These are phyloP conservation scores for Selaginella moellendorffii DNA, from an alignment of 75 land plant genomes.

Conservation along the genomic window DNA sequence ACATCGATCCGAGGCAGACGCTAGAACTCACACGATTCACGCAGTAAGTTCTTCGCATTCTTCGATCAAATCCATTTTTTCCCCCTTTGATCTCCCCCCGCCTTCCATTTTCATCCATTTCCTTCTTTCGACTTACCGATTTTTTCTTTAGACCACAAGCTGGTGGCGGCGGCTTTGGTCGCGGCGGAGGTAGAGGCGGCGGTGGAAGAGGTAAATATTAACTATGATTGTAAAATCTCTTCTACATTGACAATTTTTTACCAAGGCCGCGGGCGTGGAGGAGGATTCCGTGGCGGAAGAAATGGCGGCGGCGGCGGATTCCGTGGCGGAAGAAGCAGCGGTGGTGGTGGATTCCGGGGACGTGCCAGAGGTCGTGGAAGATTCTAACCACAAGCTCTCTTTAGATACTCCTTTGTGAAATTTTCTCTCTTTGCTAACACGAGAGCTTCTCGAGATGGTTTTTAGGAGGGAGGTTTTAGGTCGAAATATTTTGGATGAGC, in stretches of 20 bases:
- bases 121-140: background rate
- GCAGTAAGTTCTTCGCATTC: conserved; percentile 5
- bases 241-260: background rate
- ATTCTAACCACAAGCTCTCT: background rate
- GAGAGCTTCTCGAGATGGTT: too few relatives aligned
- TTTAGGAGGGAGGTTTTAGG: too few relatives aligned
- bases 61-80: background rate
- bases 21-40: conserved; percentile 70
- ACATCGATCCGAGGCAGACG: conserved; percentile 73
- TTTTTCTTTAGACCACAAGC: conserved; percentile 16
- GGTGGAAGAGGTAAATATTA: conserved; percentile 36
- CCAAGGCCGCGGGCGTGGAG: background rate
- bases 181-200: conserved; percentile 24
- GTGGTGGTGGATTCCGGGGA: background rate
- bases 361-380: background rate
- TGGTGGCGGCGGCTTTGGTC: conserved; percentile 6
- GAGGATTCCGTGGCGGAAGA: conserved; percentile 6
- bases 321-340: background rate
- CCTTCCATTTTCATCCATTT: background rate
- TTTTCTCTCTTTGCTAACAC: too few relatives aligned
- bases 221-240: too few relatives aligned
- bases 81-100: background rate
- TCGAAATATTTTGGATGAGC: too few relatives aligned
- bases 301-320: conserved; percentile 14
- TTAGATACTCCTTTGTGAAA: too few relatives aligned